A percentile compares a stretch with the other conserved stretches of the same genome.
phyloP scores from a whole-genome alignment of 768 basidiomycete genomes.

The Panaeolus cyanescens region DNA sequence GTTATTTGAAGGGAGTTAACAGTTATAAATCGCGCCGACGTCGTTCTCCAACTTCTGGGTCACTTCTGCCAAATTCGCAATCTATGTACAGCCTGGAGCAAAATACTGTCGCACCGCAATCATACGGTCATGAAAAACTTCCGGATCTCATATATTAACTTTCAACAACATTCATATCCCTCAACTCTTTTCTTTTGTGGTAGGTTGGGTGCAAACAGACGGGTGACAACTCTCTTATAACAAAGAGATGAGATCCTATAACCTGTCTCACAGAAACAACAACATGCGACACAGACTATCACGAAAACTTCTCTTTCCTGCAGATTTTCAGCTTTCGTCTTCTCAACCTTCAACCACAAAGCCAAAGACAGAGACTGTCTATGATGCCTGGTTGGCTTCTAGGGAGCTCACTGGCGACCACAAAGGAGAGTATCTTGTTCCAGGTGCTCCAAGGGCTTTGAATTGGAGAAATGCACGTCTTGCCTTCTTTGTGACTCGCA shows the following conservation, averaged over 20 bases:
- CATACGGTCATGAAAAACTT: constrained; percentile 47
- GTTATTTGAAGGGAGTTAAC: constrained; percentile 36
- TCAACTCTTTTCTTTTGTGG: constrained; percentile 22
- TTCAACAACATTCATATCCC: constrained; percentile 26
- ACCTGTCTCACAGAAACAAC: constrained; percentile 30
- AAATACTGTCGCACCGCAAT: constrained; percentile 39
- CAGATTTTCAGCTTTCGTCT: constrained; percentile 33
- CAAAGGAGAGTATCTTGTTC: constrained; percentile 48
- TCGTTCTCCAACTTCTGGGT: constrained; percentile 35
- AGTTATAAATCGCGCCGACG: constrained; percentile 22
- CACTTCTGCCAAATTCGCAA: constrained; percentile 47
- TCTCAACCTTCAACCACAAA: constrained; percentile 14
- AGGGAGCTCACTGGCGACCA: constrained; percentile 46
- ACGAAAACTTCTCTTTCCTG: constrained; percentile 38
- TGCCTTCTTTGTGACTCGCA: constrained; percentile 55
- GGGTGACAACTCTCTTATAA: constrained; percentile 24
- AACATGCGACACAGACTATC: constrained; percentile 40
- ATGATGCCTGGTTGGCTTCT: constrained; percentile 63
- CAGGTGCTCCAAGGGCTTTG: constrained; percentile 72
- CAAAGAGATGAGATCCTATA: constrained; percentile 32
- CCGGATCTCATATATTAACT: constrained; percentile 49
- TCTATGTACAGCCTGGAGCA: constrained; percentile 39
- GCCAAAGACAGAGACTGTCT: constrained; percentile 32
- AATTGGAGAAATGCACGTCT: constrained; percentile 55
- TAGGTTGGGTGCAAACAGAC: constrained; percentile 26